Evolutionary conservation across 83 land plant genomes (phyloP), one percentile per base, ranked within the genome.

Genomic region (Picea engelmannii): DNA sequence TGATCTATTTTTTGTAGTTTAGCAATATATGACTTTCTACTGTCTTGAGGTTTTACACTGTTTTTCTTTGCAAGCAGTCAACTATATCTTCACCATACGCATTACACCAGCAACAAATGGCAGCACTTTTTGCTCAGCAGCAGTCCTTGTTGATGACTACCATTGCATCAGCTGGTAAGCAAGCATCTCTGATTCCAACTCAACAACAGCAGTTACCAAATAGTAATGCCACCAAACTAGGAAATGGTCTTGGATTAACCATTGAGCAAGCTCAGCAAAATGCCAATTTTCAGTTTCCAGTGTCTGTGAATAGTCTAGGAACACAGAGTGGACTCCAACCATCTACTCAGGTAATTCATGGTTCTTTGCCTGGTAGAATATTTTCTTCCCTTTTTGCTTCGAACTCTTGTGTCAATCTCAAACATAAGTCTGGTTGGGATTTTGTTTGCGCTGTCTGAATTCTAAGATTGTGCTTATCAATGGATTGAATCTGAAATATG

Each of bases 91-190:
- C 52, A 7, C 52, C 52, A 47, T 47, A 47, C 1, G 7, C 7
- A 44, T 44, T 44, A 38, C 0, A 38, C 25, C 80, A 78, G 65
- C 80, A 78, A 80, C 95, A 95, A 79, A 92, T 93, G 84, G 84
- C 92, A 27, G 89, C 93, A 11, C 80, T 91, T 79, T 76, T 93
- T 52, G 94, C 95, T 40, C 94, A 95, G 38, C 94, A 95, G 80
- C 96, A 95, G 84, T 86, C 95, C 12, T 82, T 90, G 82, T 81
- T 93, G 47, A 87, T 93, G 87, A 89, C 91, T 82, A 90, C 97
- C 49, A 87, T 92, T 55, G 84, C 92, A 75, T 59, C 92, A 58
- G 47, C 66, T 20, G 85, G 79, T 74, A 86, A 81, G 74, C 81
- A 82, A 62, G 83, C 66, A 52, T 12, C 58, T 38, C 40, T 75